Evolutionary conservation across 2,329 filamentous ascomycete genomes (phyloP).

Genomic region (Curvularia sp.): DNA sequence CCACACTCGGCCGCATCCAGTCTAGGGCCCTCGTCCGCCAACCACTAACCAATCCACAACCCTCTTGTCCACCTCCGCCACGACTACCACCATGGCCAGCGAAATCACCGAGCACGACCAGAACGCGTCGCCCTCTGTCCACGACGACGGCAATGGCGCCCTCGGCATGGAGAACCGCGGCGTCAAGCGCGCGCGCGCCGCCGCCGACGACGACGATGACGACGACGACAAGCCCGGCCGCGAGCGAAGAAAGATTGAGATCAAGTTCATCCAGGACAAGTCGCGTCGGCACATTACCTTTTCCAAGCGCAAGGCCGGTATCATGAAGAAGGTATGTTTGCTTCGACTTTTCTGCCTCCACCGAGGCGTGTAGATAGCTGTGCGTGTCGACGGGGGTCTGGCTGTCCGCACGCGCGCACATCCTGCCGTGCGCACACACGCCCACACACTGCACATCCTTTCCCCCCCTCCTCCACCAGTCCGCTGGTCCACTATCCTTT

Average conservation of each 20-base stretch:
- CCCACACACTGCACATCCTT: background rate
- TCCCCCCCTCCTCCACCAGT: conserved; percentile 7
- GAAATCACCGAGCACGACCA: conserved; percentile 61
- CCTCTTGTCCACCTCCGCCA: conserved; percentile 18
- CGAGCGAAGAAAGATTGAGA: conserved; percentile 99
- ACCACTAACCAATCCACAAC: conserved; percentile 42
- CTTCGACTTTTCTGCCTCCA: background rate
- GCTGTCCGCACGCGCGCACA: conserved; percentile 15
- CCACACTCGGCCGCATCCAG: conserved; percentile 49
- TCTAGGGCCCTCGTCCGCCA: conserved; percentile 48
- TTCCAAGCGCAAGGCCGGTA: conserved; percentile 98
- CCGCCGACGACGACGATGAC: conserved; percentile 91
- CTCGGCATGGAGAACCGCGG: conserved; percentile 70
- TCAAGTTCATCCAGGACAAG: conserved; percentile 99
- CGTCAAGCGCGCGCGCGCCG: conserved; percentile 84
- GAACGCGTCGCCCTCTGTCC: conserved; percentile 58
- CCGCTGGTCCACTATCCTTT: background rate
- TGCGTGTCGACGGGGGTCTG: background rate
- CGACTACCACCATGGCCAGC: conserved; percentile 50
- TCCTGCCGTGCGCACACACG: background rate
- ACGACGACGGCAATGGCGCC: conserved; percentile 60
- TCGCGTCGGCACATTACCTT: conserved; percentile 99
- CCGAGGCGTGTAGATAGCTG: too few relatives aligned
- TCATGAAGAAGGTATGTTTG: conserved; percentile 94
- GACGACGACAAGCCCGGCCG: conserved; percentile 97